A percentile compares a stretch with the other conserved stretches of the same genome.
These are phyloP conservation scores for Fusarium sp. DNA, from an alignment of 2,329 filamentous ascomycete genomes.

Conservation along the genomic window DNA sequence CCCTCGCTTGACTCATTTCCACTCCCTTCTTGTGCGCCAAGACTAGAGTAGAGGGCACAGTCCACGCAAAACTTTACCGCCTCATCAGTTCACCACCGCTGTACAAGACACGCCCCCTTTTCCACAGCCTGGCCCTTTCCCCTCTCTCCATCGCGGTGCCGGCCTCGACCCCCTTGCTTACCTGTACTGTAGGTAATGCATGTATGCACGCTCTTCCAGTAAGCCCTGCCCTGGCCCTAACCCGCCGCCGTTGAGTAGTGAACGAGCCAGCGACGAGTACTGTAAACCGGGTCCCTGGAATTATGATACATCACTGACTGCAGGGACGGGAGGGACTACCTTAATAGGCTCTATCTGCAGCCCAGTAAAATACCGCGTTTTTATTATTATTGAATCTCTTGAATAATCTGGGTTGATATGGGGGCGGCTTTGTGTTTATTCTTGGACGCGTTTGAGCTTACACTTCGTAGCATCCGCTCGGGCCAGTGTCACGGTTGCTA, in stretches of 20 bases:
- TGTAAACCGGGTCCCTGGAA: constrained; percentile 40
- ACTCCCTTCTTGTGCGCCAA: constrained; percentile 17
- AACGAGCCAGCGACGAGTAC: neutral
- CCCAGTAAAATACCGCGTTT: constrained; percentile 4
- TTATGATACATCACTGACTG: constrained; percentile 11
- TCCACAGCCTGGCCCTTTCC: neutral
- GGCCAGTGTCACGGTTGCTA: constrained; percentile 21
- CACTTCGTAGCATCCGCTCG: constrained; percentile 18
- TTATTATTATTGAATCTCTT: constrained; percentile 4
- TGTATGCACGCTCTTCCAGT: constrained; percentile 24
- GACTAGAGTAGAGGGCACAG: constrained; percentile 15
- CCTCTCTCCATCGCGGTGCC: neutral
- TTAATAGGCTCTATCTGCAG: constrained; percentile 10
- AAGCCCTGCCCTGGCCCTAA: constrained; percentile 35
- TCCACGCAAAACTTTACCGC: constrained; percentile 40
- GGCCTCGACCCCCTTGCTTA: constrained; percentile 4
- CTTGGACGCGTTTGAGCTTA: constrained; percentile 8
- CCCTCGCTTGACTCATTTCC: constrained; percentile 32
- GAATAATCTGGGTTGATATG: too few species aligned
- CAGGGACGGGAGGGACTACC: neutral
- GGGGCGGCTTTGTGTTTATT: neutral
- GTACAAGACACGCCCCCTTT: constrained; percentile 16
- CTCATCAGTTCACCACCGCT: constrained; percentile 22
- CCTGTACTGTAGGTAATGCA: neutral
- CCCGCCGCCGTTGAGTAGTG: constrained; percentile 1